These are phyloP conservation scores for Pestalotiopsis sp. DNA, from an alignment of 2,329 filamentous ascomycete species.

Conservation along the genomic window DNA sequence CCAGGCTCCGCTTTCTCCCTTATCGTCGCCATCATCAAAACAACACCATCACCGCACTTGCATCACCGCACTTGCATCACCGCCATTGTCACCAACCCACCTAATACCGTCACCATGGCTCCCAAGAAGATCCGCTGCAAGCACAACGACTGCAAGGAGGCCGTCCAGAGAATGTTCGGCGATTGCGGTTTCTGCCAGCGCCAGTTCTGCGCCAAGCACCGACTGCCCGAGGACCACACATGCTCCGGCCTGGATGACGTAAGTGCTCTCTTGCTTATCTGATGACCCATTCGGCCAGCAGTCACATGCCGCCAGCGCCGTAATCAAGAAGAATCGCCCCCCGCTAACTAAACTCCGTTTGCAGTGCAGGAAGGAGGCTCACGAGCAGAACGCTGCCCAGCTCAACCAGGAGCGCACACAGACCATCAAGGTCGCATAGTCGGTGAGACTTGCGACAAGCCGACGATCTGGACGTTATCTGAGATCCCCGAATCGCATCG, in stretches of 20 bases:
- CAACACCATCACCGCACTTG: not conserved
- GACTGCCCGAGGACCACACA: constrained; percentile 91
- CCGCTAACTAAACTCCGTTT: constrained; percentile 36
- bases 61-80: not conserved
- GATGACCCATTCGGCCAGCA: constrained; percentile 75
- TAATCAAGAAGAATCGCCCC: constrained; percentile 43
- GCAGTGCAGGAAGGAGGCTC: constrained; percentile 93
- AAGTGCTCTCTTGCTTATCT: constrained; percentile 54
- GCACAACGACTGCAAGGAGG: constrained; percentile 86
- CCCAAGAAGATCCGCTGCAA: constrained; percentile 83
- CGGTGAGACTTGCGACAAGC: too few species aligned
- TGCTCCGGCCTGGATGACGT: constrained; percentile 90
- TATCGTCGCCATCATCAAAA: not conserved
- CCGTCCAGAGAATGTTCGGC: constrained; percentile 89
- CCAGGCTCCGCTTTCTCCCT: not conserved
- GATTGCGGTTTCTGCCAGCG: constrained; percentile 95
- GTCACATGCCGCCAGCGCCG: too few species aligned
- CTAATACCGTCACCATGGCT: constrained; percentile 53
- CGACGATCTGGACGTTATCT: not conserved
- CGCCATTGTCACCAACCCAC: not conserved
- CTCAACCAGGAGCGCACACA: constrained; percentile 91
- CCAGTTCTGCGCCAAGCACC: constrained; percentile 93
- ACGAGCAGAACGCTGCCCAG: constrained; percentile 91
- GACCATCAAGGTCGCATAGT: constrained; percentile 86
- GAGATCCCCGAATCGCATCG: not conserved